phyloP scores from a whole-genome alignment of 2,329 filamentous ascomycete genomes.

The Fusarium sp. region DNA sequence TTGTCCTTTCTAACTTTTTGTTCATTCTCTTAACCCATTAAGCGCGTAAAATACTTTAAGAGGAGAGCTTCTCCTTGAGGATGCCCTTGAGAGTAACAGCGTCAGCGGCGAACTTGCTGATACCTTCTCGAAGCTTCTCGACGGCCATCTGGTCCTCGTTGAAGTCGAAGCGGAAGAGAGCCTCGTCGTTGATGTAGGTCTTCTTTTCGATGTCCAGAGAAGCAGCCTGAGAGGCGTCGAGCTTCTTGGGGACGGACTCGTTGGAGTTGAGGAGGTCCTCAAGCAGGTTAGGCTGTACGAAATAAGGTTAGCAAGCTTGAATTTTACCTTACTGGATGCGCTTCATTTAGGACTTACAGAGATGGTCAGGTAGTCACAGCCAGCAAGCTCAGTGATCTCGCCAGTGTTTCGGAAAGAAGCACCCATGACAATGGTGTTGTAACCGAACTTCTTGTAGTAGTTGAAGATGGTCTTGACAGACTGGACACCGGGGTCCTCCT shows the following conservation, averaged over 20 bases:
- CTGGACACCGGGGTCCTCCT: constrained; percentile 96
- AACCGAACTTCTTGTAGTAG: constrained; percentile 99
- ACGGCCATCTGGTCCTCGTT: constrained; percentile 99
- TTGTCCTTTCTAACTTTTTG: constrained; percentile 33
- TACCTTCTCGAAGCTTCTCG: constrained; percentile 99
- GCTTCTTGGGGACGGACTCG: constrained; percentile 89
- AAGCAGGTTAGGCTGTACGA: constrained; percentile 81
- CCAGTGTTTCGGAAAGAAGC: constrained; percentile 96
- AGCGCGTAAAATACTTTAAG: constrained; percentile 48
- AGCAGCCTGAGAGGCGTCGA: constrained; percentile 74
- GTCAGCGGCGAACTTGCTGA: constrained; percentile 98
- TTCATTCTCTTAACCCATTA: constrained; percentile 24
- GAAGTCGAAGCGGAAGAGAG: constrained; percentile 96
- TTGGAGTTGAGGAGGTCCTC: constrained; percentile 92
- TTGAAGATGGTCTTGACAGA: constrained; percentile 96
- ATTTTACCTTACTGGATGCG: neutral
- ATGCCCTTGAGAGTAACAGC: constrained; percentile 93
- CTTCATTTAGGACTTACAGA: constrained; percentile 69
- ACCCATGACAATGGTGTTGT: constrained; percentile 99
- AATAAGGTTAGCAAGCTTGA: constrained; percentile 30
- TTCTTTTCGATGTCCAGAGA: constrained; percentile 85
- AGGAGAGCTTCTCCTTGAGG: constrained; percentile 83
- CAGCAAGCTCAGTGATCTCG: constrained; percentile 97
- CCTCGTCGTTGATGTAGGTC: constrained; percentile 89
- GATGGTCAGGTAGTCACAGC: constrained; percentile 99